Percentiles rank a stretch among this genome's conserved stretches.
phyloP scores from a whole-genome alignment of 208 protist species.

The Acanthamoeba castellanii region DNA sequence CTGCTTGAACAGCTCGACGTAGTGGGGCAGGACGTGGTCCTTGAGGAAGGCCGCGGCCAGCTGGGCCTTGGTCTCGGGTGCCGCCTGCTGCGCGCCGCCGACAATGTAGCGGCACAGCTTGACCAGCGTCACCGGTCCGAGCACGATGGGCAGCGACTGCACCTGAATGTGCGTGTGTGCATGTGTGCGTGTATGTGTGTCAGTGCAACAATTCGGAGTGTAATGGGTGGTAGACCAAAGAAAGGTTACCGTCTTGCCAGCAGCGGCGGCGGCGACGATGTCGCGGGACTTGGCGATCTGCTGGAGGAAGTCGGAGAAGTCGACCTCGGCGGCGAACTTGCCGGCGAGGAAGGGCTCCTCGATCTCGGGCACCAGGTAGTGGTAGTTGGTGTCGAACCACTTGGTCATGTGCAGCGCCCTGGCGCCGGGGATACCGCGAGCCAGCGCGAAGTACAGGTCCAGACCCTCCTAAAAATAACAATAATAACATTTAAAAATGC shows the following conservation, averaged over 20 bases:
- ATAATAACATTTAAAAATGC: too few relatives aligned
- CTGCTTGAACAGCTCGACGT: constrained; percentile 89
- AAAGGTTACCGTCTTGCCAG: constrained; percentile 12
- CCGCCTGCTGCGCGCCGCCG: not conserved
- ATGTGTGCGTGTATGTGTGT: not conserved
- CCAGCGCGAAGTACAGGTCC: constrained; percentile 93
- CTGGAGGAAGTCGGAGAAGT: constrained; percentile 81
- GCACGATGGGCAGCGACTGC: constrained; percentile 88
- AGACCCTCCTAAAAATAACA: constrained; percentile 69
- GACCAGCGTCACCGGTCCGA: constrained; percentile 92
- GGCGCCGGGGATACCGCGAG: constrained; percentile 89
- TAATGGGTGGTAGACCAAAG: not conserved
- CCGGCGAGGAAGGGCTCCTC: constrained; percentile 74
- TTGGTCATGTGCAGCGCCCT: constrained; percentile 94
- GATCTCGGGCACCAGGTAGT: constrained; percentile 95
- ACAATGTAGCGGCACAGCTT: constrained; percentile 84
- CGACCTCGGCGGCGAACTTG: constrained; percentile 77
- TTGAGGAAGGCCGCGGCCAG: constrained; percentile 55
- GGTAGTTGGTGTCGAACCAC: constrained; percentile 96
- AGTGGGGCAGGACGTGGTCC: constrained; percentile 87
- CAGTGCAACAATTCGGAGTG: not conserved
- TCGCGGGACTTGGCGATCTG: constrained; percentile 64
- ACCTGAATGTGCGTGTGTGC: not conserved
- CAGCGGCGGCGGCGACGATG: constrained; percentile 81
- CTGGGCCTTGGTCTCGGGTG: not conserved